These are phyloP conservation scores for Takakia lepidozioides DNA, from an alignment of 225 moss, liverwort and hornwort species.

Conservation along the genomic window DNA sequence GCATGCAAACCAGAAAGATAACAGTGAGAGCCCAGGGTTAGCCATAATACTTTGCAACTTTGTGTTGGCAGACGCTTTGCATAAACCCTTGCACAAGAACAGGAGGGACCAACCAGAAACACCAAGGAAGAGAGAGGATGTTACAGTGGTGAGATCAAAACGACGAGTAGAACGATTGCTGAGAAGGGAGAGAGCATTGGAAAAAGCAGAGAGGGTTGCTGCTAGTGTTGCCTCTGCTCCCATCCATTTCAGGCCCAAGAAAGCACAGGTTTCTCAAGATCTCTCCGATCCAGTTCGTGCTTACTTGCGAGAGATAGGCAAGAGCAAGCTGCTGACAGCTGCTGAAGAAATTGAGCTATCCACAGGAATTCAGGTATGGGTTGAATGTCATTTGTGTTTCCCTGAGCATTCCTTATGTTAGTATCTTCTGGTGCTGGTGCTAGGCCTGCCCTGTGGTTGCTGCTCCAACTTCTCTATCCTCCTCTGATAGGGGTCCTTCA, in stretches of 20 bases:
- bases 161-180: constrained; percentile 56
- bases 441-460: too few relatives aligned
- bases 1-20: background rate
- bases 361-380: constrained; percentile 55
- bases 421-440: background rate
- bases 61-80: constrained; percentile 9
- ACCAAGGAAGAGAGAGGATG: constrained; percentile 15
- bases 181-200: constrained; percentile 68
- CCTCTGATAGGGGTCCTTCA: too few relatives aligned
- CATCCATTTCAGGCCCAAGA: constrained; percentile 36
- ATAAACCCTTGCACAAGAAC: constrained; percentile 7
- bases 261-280: constrained; percentile 41
- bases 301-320: constrained; percentile 75
- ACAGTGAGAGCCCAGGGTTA: background rate
- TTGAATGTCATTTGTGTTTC: background rate
- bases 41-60: background rate
- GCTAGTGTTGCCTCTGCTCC: constrained; percentile 29
- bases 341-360: constrained; percentile 74
- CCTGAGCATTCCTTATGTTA: background rate
- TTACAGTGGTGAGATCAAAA: constrained; percentile 58
- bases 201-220: constrained; percentile 64
- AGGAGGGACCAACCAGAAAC: background rate
- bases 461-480: too few relatives aligned
- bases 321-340: constrained; percentile 57
- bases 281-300: constrained; percentile 71